Percentiles rank a stretch among this genome's conserved stretches.
Conservation (phyloP, 2,329 filamentous ascomycete species). For the Zymoseptoria passerinii region DNA sequence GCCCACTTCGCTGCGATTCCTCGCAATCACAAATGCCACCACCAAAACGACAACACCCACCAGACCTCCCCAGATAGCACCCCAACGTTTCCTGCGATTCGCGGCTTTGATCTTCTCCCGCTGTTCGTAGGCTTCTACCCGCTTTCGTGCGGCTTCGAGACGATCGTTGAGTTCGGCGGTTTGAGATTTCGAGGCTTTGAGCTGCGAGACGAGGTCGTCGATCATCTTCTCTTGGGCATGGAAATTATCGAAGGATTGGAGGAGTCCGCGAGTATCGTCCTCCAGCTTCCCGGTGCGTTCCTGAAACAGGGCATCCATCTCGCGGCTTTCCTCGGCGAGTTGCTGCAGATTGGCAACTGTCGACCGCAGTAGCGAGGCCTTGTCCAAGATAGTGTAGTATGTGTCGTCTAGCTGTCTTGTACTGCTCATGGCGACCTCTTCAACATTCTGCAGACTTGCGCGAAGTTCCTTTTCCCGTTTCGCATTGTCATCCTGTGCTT, state of each 20-base stretch:
- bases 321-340: slow-evolving; percentile 53
- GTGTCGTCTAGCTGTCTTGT: slow-evolving; percentile 63
- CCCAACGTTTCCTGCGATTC: slow-evolving; percentile 37
- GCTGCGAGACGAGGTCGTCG: slow-evolving; percentile 51
- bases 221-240: slow-evolving; percentile 58
- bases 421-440: slow-evolving; percentile 49
- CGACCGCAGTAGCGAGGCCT: slow-evolving; percentile 54
- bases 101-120: slow-evolving; percentile 62
- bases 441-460: slow-evolving; percentile 38
- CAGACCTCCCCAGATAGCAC: slow-evolving; percentile 22
- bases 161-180: slow-evolving; percentile 53
- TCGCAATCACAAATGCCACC: slow-evolving; percentile 20
- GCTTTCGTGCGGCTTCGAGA: slow-evolving; percentile 54
- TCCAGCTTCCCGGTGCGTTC: slow-evolving; percentile 52
- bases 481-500: slow-evolving; percentile 32
- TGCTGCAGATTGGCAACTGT: slow-evolving; percentile 59
- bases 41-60: slow-evolving; percentile 19
- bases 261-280: slow-evolving; percentile 51
- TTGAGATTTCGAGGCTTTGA: slow-evolving; percentile 51
- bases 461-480: slow-evolving; percentile 35
- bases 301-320: slow-evolving; percentile 41
- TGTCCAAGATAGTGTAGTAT: slow-evolving; percentile 66
- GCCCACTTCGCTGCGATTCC: slow-evolving; percentile 18
- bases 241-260: slow-evolving; percentile 55
- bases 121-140: slow-evolving; percentile 60